phyloP scores from a whole-genome alignment of 129 eudicot species.

The Flaveria ramosissima region DNA sequence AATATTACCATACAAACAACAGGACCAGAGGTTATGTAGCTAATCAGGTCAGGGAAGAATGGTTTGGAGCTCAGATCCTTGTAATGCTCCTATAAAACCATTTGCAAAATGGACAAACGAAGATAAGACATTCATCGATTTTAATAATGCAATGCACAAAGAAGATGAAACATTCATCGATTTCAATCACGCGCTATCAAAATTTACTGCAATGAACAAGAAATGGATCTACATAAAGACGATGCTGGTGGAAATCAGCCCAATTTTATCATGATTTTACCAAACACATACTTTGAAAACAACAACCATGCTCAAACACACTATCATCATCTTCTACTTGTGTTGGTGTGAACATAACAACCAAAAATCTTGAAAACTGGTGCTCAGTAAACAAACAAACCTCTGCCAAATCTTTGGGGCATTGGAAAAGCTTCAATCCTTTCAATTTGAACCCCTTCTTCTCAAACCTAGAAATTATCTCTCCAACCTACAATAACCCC shows the following conservation, averaged over 20 bases:
- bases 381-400: slow-evolving; percentile 49
- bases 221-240: not conserved
- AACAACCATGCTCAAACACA: not conserved
- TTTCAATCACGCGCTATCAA: not conserved
- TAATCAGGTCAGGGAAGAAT: slow-evolving; percentile 79
- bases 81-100: slow-evolving; percentile 78
- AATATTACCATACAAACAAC: slow-evolving; percentile 92
- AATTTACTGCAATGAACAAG: not conserved
- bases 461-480: slow-evolving; percentile 92
- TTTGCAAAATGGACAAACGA: slow-evolving; percentile 5
- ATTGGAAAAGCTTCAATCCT: slow-evolving; percentile 83
- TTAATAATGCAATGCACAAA: no score
- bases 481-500: slow-evolving; percentile 66
- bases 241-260: not conserved
- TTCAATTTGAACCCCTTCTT: slow-evolving; percentile 91
- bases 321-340: not conserved
- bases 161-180: slow-evolving; percentile 9
- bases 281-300: not conserved
- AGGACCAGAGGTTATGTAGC: slow-evolving; percentile 92
- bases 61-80: slow-evolving; percentile 88
- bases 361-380: not conserved
- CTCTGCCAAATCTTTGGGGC: slow-evolving; percentile 88
- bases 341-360: not conserved
- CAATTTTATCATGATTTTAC: not conserved
- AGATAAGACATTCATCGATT: slow-evolving; percentile 8